phyloP scores from a whole-genome alignment of 495 filamentous ascomycete genomes.

The Daldinia bambusicola region DNA sequence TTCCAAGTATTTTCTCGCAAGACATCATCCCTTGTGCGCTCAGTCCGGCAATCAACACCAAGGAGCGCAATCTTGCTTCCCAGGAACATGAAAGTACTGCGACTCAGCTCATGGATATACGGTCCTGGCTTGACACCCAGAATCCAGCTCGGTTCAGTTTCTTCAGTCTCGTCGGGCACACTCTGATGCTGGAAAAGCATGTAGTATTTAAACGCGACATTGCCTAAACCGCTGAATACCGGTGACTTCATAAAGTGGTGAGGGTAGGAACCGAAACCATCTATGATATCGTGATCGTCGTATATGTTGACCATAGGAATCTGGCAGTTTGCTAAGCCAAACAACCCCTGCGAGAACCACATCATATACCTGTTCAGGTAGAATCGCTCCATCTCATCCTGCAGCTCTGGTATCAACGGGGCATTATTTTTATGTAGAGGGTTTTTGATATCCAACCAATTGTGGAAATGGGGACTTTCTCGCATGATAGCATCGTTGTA shows the following conservation, averaged over 20 bases:
- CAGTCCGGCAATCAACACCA: constrained; percentile 90
- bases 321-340: constrained; percentile 89
- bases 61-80: constrained; percentile 83
- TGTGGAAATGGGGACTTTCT: constrained; percentile 76
- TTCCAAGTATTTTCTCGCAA: constrained; percentile 84
- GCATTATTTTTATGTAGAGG: constrained; percentile 78
- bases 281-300: constrained; percentile 98
- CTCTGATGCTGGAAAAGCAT: constrained; percentile 98
- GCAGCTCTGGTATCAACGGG: constrained; percentile 78
- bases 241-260: constrained; percentile 91
- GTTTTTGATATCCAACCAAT: constrained; percentile 87
- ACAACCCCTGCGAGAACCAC: constrained; percentile 97
- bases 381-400: constrained; percentile 84
- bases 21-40: constrained; percentile 82
- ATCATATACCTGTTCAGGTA: constrained; percentile 85
- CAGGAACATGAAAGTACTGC: constrained; percentile 86
- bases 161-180: constrained; percentile 77
- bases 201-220: constrained; percentile 96
- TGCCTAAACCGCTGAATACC: constrained; percentile 88
- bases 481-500: constrained; percentile 88
- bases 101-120: constrained; percentile 86
- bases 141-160: constrained; percentile 90
- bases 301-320: constrained; percentile 99
- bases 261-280: constrained; percentile 94
- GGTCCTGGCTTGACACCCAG: constrained; percentile 83